These are phyloP conservation scores for Aspergillus intermedius DNA, from an alignment of 2,329 filamentous ascomycete species.

Conservation along the genomic window DNA sequence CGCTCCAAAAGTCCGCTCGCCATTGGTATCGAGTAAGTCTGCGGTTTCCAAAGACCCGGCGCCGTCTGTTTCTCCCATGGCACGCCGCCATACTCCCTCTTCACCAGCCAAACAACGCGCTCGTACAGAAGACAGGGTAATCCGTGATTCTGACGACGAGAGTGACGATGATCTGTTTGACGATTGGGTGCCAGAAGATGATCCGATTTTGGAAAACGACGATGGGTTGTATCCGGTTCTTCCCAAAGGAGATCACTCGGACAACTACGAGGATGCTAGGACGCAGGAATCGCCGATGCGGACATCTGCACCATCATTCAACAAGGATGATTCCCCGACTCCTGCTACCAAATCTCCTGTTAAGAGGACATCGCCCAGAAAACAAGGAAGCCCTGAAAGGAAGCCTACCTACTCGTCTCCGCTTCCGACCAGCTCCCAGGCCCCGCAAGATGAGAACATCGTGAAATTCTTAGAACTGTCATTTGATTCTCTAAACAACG, in stretches of 20 bases:
- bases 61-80: background rate
- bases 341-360: background rate
- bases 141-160: conserved; percentile 33
- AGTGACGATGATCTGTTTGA: conserved; percentile 20
- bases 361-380: background rate
- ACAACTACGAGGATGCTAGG: conserved; percentile 3
- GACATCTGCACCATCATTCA: background rate
- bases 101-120: conserved; percentile 8
- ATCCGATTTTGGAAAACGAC: conserved; percentile 16
- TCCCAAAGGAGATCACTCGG: conserved; percentile 14
- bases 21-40: conserved; percentile 5
- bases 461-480: conserved; percentile 28
- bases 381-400: background rate
- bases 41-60: background rate
- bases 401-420: conserved; percentile 10
- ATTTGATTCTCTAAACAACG: conserved; percentile 16
- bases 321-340: conserved; percentile 1
- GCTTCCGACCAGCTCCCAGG: conserved; percentile 11
- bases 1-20: conserved; percentile 18
- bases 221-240: conserved; percentile 25
- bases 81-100: conserved; percentile 3
- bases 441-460: conserved; percentile 15
- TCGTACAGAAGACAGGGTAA: conserved; percentile 13
- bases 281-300: conserved; percentile 1
- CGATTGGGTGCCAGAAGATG: conserved; percentile 16